These are phyloP conservation scores for Lagenidium sp. DNA, from an alignment of 352 stramenopile species.

Conservation along the genomic window DNA sequence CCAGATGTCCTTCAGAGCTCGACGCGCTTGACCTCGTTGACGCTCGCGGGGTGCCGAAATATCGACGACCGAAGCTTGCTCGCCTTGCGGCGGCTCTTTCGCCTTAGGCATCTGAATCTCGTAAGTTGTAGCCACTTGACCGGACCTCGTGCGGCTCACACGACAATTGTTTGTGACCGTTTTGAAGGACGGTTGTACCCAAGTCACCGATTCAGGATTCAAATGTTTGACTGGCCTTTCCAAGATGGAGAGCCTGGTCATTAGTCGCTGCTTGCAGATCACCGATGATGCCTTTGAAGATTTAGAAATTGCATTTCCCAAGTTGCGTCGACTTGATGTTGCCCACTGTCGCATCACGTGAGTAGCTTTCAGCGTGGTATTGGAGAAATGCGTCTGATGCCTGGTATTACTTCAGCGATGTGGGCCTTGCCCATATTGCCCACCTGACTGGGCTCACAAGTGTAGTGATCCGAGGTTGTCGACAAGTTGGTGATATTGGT, in stretches of 20 bases:
- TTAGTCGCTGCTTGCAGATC: conserved; percentile 45
- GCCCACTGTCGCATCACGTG: conserved; percentile 32
- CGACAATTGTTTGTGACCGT: not conserved
- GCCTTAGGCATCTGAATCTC: conserved; percentile 41
- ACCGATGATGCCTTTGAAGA: conserved; percentile 35
- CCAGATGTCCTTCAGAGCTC: conserved; percentile 52
- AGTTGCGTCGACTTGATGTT: conserved; percentile 40
- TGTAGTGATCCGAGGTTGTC: conserved; percentile 25
- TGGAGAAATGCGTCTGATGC: not conserved
- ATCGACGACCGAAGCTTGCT: conserved; percentile 49
- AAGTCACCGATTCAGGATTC: conserved; percentile 45
- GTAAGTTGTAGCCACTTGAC: conserved; percentile 15
- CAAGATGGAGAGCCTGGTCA: conserved; percentile 38
- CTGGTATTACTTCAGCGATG: conserved; percentile 8
- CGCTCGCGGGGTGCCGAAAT: conserved; percentile 47
- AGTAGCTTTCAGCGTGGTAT: not conserved
- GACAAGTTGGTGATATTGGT: conserved; percentile 36
- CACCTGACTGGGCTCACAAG: conserved; percentile 9
- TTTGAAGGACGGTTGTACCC: conserved; percentile 34
- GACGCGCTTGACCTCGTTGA: conserved; percentile 36
- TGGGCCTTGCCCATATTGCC: conserved; percentile 13
- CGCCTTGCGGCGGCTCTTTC: conserved; percentile 21
- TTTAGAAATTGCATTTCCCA: conserved; percentile 26
- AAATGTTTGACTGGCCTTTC: conserved; percentile 29
- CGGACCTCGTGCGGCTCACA: no score